Evolutionary conservation across 306 rosid genomes (phyloP).

Genomic region (Lathyrus sativus): DNA sequence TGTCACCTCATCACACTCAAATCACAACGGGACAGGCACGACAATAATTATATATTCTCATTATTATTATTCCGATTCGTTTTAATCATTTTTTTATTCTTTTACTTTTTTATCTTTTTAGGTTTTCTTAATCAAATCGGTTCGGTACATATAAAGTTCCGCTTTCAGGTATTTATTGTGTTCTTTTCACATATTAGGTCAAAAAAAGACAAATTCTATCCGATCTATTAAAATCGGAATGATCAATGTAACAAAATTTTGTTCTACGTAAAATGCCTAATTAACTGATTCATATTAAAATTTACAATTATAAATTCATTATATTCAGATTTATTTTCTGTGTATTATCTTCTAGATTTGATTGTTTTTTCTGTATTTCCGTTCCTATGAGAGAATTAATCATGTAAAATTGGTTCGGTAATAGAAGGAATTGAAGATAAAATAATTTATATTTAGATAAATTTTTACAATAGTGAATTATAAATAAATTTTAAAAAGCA

Average conservation of each 20-base stretch:
- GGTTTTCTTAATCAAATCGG: conserved; percentile 32
- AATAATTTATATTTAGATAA: too few relatives aligned
- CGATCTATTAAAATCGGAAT: conserved; percentile 32
- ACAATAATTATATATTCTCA: conserved; percentile 11
- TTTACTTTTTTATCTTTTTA: not conserved
- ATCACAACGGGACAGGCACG: conserved; percentile 29
- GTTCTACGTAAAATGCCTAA: not conserved
- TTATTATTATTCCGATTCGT: conserved; percentile 16
- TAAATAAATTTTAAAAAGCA: too few relatives aligned
- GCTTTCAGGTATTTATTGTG: conserved; percentile 38
- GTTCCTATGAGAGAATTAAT: too few relatives aligned
- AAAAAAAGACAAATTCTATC: not conserved
- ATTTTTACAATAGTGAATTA: too few relatives aligned
- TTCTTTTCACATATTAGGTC: not conserved
- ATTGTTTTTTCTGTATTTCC: not conserved
- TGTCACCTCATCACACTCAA: conserved; percentile 32
- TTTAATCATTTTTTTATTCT: not conserved
- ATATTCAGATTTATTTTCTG: conserved; percentile 17
- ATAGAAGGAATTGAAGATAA: too few relatives aligned
- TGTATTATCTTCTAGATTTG: conserved; percentile 1
- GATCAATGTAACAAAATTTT: conserved; percentile 3
- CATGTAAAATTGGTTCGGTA: too few relatives aligned
- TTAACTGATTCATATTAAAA: not conserved
- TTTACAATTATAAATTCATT: not conserved
- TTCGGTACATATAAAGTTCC: conserved; percentile 23